Evolutionary conservation across 306 rosid species (phyloP).

Genomic region (Trifolium repens): DNA sequence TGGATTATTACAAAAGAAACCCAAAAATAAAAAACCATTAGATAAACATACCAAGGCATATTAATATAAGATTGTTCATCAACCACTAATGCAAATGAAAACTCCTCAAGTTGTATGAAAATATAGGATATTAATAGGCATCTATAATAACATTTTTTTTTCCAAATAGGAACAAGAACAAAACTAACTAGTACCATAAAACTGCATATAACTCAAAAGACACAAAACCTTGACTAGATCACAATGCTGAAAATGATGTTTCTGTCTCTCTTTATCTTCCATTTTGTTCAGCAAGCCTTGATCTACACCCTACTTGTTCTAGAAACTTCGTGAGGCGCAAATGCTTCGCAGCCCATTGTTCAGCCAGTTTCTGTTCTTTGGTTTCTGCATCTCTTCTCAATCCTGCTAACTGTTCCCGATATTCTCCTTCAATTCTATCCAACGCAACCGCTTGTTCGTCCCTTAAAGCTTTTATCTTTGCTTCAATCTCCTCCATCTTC

Average conservation of each 20-base stretch:
- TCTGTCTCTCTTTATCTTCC: conserved; percentile 52
- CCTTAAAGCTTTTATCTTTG: conserved; percentile 80
- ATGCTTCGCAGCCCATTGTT: conserved; percentile 93
- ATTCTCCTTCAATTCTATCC: conserved; percentile 87
- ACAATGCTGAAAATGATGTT: neutral
- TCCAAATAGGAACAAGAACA: conserved; percentile 11
- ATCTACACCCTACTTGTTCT: conserved; percentile 77
- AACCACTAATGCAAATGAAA: conserved; percentile 9
- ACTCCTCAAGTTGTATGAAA: conserved; percentile 30
- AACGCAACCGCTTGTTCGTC: conserved; percentile 75
- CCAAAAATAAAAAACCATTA: neutral
- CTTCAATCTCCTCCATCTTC: conserved; percentile 83
- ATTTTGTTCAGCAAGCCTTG: conserved; percentile 67
- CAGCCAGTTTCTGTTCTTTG: conserved; percentile 93
- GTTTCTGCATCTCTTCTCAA: conserved; percentile 85
- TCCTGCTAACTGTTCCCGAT: conserved; percentile 79
- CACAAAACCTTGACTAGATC: conserved; percentile 17
- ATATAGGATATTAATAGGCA: conserved; percentile 20
- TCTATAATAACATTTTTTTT: conserved; percentile 17
- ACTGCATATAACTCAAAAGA: conserved; percentile 7
- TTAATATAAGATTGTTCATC: conserved; percentile 4
- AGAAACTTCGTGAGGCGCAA: conserved; percentile 72
- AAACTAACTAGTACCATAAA: conserved; percentile 6
- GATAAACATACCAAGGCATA: conserved; percentile 1
- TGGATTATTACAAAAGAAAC: neutral